Evolutionary conservation across 768 basidiomycete species (phyloP), one percentile per base, ranked within the genome.

Genomic region (Favolaschia claudopus): DNA sequence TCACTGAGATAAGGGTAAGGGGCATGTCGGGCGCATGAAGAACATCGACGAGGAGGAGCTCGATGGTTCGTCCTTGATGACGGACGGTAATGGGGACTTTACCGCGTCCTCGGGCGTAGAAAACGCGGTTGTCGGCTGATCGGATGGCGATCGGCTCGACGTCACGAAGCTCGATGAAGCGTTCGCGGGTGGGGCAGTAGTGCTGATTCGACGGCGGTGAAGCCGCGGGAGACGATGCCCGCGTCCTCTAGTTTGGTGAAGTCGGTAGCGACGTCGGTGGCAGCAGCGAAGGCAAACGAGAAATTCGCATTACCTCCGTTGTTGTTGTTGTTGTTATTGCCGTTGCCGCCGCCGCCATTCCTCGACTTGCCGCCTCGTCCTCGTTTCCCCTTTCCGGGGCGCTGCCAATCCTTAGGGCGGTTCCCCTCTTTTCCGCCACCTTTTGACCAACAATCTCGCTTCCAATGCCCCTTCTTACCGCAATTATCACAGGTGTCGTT

Each of bases 111-210:
- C 48, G 49, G 0, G 70, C 70, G 8, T 61, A 29, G 38, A 72
- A 72, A 27, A 33, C 34, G 7, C 59, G 62, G 9, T 63, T 55
- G 62, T 73, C 55, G 20, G 72, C 68, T 0, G 68, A 39, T n/a
- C 65, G 38, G 39, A 50, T 40, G 69, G 66, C 15, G 67, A 19
- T 15, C 8, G 66, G 67, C 0, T 53, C 22, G 14, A 68, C 67
- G 22, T 27, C 14, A 14, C 8, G 10, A 27, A 46, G 28, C 20
- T 46, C 44, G 27, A 27, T 32, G 29, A 46, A 46, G 7, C 44
- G 44, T 19, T 46, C 44, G 19, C 44, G 44, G 13, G 15, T 10
- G 19, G 44, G 44, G 25, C 44, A 46, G 44, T 46, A 46, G 44
- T 46, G 44, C 13, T 46, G 10, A 19, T 46, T 46, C 13, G 19